Percentiles rank a stretch among this genome's conserved stretches.
Evolutionary conservation across 2,329 filamentous ascomycete species (phyloP).

Genomic region (Aspergillus japonicus): DNA sequence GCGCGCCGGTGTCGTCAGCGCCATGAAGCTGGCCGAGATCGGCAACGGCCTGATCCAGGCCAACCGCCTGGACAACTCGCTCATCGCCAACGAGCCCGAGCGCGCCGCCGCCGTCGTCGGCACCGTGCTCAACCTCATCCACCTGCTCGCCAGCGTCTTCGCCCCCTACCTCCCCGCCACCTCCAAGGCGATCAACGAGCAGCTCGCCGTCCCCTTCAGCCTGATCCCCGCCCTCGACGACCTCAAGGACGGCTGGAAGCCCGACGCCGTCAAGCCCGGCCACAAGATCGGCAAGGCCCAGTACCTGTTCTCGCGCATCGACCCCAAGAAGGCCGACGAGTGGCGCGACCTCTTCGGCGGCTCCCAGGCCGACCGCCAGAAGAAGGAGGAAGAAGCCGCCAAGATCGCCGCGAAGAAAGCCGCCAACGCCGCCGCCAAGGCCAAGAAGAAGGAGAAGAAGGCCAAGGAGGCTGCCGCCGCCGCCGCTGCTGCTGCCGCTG

Average conservation of each 20-base stretch:
- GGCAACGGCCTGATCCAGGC: conserved; percentile 62
- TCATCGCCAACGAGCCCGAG: conserved; percentile 59
- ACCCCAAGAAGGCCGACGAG: conserved; percentile 75
- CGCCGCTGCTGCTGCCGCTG: conserved; percentile 16
- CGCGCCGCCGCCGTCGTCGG: conserved; percentile 66
- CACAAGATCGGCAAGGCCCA: conserved; percentile 79
- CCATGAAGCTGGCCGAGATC: conserved; percentile 57
- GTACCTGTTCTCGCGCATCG: conserved; percentile 81
- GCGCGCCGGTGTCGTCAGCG: conserved; percentile 54
- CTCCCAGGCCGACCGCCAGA: conserved; percentile 63
- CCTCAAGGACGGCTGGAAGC: conserved; percentile 61
- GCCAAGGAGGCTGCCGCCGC: conserved; percentile 39
- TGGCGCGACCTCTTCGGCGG: conserved; percentile 77
- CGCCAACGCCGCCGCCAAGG: conserved; percentile 41
- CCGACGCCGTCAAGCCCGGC: conserved; percentile 60
- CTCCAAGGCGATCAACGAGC: conserved; percentile 69
- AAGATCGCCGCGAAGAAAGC: conserved; percentile 41
- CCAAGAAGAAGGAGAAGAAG: conserved; percentile 42
- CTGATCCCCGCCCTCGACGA: conserved; percentile 57
- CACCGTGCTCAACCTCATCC: conserved; percentile 77
- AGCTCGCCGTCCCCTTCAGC: conserved; percentile 63
- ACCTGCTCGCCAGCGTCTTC: conserved; percentile 75
- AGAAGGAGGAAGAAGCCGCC: conserved; percentile 60
- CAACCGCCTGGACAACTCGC: conserved; percentile 60
- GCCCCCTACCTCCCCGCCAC: conserved; percentile 85